These are phyloP conservation scores for Trichoderma sp. DNA, from an alignment of 2,329 filamentous ascomycete species.

Conservation along the genomic window DNA sequence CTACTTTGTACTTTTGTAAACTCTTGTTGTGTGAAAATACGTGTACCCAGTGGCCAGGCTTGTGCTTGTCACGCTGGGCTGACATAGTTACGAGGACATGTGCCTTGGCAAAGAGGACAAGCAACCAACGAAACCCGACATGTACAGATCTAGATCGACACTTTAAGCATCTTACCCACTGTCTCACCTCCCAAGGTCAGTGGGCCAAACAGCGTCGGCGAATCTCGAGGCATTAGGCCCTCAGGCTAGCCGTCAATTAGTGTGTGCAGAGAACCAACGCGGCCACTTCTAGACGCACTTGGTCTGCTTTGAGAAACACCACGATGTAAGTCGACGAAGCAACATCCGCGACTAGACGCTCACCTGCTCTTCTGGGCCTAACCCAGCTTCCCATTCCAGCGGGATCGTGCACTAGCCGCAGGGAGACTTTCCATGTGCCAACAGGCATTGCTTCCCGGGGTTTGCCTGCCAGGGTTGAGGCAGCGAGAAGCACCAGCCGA, in stretches of 20 bases:
- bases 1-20: background rate
- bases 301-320: background rate
- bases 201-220: slow-evolving; percentile 14
- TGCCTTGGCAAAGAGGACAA: background rate
- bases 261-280: background rate
- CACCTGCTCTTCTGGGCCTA: slow-evolving; percentile 12
- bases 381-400: slow-evolving; percentile 23
- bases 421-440: slow-evolving; percentile 22
- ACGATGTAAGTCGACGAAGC: background rate
- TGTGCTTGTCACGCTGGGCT: background rate
- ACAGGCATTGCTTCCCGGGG: slow-evolving; percentile 9
- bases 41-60: background rate
- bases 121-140: background rate
- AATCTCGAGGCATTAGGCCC: background rate
- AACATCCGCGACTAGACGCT: slow-evolving; percentile 6
- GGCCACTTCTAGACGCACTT: background rate
- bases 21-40: background rate
- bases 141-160: slow-evolving; percentile 9
- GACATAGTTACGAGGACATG: background rate
- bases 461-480: background rate
- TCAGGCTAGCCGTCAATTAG: background rate
- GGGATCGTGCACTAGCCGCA: slow-evolving; percentile 21
- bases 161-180: slow-evolving; percentile 10
- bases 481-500: background rate
- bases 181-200: background rate